Percentiles rank a stretch among this genome's conserved stretches.
These are phyloP conservation scores for Camillea tinctor DNA, from an alignment of 2,329 filamentous ascomycete species.

Conservation along the genomic window DNA sequence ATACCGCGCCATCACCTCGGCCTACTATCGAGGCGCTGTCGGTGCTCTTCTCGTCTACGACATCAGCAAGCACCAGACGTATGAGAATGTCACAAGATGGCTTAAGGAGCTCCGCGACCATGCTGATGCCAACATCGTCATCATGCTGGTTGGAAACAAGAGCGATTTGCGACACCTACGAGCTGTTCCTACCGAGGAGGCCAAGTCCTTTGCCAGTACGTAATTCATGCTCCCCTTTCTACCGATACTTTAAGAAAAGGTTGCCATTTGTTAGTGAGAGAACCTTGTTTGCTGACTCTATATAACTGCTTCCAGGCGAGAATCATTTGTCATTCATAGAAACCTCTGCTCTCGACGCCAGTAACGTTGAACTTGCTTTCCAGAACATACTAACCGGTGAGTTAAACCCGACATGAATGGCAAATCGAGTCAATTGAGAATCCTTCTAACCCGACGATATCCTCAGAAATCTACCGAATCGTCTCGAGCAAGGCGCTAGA, in stretches of 20 bases:
- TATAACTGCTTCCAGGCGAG: constrained; percentile 63
- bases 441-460: constrained; percentile 10
- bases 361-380: constrained; percentile 98
- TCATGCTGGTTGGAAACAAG: constrained; percentile 99
- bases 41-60: constrained; percentile 98
- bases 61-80: constrained; percentile 99
- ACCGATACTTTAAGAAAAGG: neutral
- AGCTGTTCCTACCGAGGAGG: constrained; percentile 95
- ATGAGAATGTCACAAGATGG: constrained; percentile 98
- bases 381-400: constrained; percentile 98
- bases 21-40: constrained; percentile 97
- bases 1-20: constrained; percentile 98
- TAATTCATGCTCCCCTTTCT: constrained; percentile 13
- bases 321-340: constrained; percentile 99
- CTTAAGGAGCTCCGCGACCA: constrained; percentile 97
- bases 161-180: constrained; percentile 98
- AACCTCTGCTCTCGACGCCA: constrained; percentile 96
- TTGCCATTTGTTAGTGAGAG: too few species aligned
- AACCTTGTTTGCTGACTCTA: constrained; percentile 26
- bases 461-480: constrained; percentile 95
- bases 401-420: constrained; percentile 29
- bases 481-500: constrained; percentile 97
- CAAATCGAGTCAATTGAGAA: neutral
- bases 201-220: constrained; percentile 94
- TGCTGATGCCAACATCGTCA: constrained; percentile 98